Conservation (phyloP, 352 stramenopile species). For the Phytophthora ramorum region DNA sequence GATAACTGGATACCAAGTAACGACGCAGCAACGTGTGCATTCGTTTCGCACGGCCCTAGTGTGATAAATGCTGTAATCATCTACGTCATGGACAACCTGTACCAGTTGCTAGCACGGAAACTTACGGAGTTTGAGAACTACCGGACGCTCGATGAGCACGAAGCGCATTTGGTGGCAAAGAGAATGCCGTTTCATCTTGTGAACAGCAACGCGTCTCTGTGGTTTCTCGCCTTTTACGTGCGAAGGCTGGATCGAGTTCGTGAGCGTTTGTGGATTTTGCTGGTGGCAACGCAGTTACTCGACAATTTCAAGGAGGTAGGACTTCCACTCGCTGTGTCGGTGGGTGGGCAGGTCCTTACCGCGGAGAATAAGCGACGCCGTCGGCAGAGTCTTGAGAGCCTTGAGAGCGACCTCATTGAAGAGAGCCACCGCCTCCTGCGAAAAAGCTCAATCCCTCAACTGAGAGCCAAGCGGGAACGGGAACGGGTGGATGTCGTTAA, state of each 20-base stretch:
- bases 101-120: conserved; percentile 63
- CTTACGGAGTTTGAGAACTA: conserved; percentile 84
- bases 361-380: conserved; percentile 49
- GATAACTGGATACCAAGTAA: conserved; percentile 69
- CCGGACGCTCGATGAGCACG: conserved; percentile 64
- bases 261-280: conserved; percentile 71
- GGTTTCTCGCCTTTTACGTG: conserved; percentile 75
- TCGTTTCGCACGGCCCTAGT: conserved; percentile 62
- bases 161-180: conserved; percentile 77
- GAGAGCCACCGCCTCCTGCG: not conserved
- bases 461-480: conserved; percentile 13
- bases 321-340: conserved; percentile 55
- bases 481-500: conserved; percentile 34
- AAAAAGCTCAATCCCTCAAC: conserved; percentile 15
- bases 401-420: conserved; percentile 20
- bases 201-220: conserved; percentile 78
- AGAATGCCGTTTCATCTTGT: conserved; percentile 82
- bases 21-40: conserved; percentile 33
- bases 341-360: conserved; percentile 52
- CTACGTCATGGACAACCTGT: conserved; percentile 67
- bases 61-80: conserved; percentile 76
- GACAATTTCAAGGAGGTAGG: conserved; percentile 80
- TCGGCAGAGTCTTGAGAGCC: conserved; percentile 27
- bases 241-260: conserved; percentile 61
- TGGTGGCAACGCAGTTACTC: conserved; percentile 68